phyloP scores from a whole-genome alignment of 345 rosid species.

The Gossypium raimondii region DNA sequence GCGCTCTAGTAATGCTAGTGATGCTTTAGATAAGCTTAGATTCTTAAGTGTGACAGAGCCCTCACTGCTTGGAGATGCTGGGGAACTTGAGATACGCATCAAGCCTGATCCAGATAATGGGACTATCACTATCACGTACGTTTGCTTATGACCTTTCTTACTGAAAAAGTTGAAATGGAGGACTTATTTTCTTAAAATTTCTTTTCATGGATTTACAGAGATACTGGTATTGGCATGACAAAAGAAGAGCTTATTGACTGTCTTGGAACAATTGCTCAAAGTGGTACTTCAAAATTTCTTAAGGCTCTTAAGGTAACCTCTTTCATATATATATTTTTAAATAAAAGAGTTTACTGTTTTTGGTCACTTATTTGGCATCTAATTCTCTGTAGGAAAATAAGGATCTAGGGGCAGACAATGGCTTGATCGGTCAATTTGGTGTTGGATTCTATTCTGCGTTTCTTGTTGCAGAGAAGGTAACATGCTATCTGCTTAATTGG shows the following conservation, averaged over 20 bases:
- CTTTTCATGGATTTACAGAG: slow-evolving; percentile 43
- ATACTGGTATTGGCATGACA: slow-evolving; percentile 98
- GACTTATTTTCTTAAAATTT: neutral
- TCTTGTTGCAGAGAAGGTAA: slow-evolving; percentile 92
- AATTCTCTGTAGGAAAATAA: slow-evolving; percentile 62
- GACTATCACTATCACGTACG: slow-evolving; percentile 73
- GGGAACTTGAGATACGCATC: slow-evolving; percentile 82
- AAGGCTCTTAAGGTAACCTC: slow-evolving; percentile 76
- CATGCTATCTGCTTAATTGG: neutral
- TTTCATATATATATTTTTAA: neutral
- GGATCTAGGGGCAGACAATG: slow-evolving; percentile 81
- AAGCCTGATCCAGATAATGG: slow-evolving; percentile 89
- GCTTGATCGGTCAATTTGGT: slow-evolving; percentile 97
- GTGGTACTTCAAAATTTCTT: slow-evolving; percentile 93
- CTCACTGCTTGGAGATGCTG: slow-evolving; percentile 81
- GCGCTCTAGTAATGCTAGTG: slow-evolving; percentile 84
- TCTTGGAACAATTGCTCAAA: slow-evolving; percentile 99
- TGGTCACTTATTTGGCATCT: slow-evolving; percentile 1
- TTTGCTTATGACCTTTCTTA: neutral
- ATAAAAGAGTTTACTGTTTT: neutral
- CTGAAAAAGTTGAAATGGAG: neutral
- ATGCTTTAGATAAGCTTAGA: slow-evolving; percentile 95
- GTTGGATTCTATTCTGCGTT: slow-evolving; percentile 99
- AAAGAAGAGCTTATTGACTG: slow-evolving; percentile 92
- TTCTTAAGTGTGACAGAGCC: slow-evolving; percentile 96